Evolutionary conservation across 139 green algal species (phyloP), one percentile per base, ranked within the genome.

Genomic region (Coelastrella sp.): DNA sequence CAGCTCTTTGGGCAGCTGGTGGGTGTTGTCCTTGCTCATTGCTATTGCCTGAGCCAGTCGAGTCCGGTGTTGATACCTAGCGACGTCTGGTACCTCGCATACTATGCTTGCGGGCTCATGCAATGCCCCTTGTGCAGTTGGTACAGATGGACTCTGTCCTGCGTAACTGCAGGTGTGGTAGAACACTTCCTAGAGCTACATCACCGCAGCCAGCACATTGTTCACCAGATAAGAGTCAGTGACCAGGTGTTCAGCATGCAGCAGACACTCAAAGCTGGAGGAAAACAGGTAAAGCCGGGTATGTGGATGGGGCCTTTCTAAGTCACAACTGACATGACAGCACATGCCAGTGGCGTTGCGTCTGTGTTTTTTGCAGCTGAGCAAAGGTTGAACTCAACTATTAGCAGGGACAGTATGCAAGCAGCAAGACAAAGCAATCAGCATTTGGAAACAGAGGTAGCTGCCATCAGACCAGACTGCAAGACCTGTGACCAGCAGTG

Each of bases 1-100:
- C 82, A 53, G 41, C 57, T 8, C 41, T 87, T 5, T 81, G 72
- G 60, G 82, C 67, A 77, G 34, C 40, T 53, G 60, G 75, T 82
- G 53, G 11, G 34, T 27, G 4, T 30, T 7, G 73, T 0, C 40
- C 62, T 71, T 27, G 13, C 30, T 8, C 2, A 32, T 0, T 71
- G 15, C 23, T 3, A 40, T 41, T 71, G 2, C 21, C 59, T 66
- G 19, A 35, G 19, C 27, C 13, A 67, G n/a, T 35, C 17, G 27
- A 67, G 59, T 27, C 59, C 21, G 0, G 17, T 32, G 59, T 13
- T 1, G 15, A 23, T 9, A 57, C 11, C 45, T 57, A 9, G 1
- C 11, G 15, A 13, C 45, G 45, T 13, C 45, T 57, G 45, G n/a
- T n/a, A n/a, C n/a, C n/a, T n/a, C n/a, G n/a, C n/a, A n/a, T n/a